Conservation (phyloP, 148 eudicot species). For the Dysphania ambrosioides region DNA sequence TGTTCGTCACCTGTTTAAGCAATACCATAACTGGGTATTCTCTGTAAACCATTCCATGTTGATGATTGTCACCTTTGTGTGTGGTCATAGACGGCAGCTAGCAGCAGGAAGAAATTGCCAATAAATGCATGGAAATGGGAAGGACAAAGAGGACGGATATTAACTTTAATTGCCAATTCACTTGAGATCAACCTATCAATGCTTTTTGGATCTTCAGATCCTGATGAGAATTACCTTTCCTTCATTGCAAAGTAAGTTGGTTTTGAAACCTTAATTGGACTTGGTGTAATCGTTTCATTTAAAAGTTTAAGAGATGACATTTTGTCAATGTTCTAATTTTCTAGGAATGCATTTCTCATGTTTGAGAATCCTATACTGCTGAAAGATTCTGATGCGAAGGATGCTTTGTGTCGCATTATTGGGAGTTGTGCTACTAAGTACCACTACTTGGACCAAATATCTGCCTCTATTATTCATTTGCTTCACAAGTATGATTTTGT, state of each 20-base stretch:
- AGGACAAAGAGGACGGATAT: slow-evolving; percentile 63
- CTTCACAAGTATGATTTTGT: slow-evolving; percentile 86
- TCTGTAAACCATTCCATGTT: background rate
- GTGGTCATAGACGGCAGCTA: slow-evolving; percentile 50
- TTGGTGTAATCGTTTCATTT: background rate
- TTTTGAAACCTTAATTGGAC: background rate
- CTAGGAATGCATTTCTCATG: slow-evolving; percentile 73
- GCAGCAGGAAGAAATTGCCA: slow-evolving; percentile 61
- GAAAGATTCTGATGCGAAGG: slow-evolving; percentile 74
- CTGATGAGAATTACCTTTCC: slow-evolving; percentile 87
- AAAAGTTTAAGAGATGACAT: background rate
- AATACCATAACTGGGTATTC: background rate
- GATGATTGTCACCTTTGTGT: slow-evolving; percentile 7
- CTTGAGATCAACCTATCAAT: slow-evolving; percentile 78
- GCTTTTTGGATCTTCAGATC: slow-evolving; percentile 86
- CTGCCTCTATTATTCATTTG: slow-evolving; percentile 85
- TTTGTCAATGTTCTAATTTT: slow-evolving; percentile 21
- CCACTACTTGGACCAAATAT: slow-evolving; percentile 70
- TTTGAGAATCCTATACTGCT: slow-evolving; percentile 70
- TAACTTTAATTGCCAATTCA: slow-evolving; percentile 80
- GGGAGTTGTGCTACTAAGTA: slow-evolving; percentile 89
- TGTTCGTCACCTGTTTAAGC: background rate
- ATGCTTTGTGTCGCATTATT: slow-evolving; percentile 81
- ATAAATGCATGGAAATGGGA: slow-evolving; percentile 96
- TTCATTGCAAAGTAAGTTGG: slow-evolving; percentile 76